phyloP scores from a whole-genome alignment of 768 basidiomycete genomes.

The Coprinellus micaceus region DNA sequence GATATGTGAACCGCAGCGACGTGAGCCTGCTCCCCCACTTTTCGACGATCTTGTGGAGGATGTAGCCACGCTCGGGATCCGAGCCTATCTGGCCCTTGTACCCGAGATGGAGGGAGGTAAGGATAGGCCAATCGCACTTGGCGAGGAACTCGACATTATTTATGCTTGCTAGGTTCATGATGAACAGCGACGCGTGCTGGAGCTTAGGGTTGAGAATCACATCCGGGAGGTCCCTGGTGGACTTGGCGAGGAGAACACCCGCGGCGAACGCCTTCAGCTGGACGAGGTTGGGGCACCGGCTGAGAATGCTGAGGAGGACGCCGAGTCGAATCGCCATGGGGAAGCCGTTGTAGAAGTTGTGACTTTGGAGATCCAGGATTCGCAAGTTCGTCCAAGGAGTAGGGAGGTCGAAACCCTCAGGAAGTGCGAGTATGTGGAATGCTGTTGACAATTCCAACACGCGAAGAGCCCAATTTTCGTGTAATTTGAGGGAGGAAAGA shows the following conservation, averaged over 20 bases:
- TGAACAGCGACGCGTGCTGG: background rate
- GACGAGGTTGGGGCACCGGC: background rate
- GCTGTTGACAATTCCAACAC: background rate
- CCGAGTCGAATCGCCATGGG: background rate
- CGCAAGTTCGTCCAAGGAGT: background rate
- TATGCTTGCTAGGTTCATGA: background rate
- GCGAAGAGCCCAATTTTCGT: background rate
- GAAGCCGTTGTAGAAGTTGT: too few species aligned
- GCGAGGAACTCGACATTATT: background rate
- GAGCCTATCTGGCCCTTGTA: background rate
- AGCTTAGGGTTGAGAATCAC: background rate
- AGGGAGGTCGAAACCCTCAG: background rate
- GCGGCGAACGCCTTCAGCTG: background rate
- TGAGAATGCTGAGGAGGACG: background rate
- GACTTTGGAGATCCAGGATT: background rate
- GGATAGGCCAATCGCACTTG: background rate
- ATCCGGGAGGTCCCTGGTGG: background rate
- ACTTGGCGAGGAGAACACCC: too few species aligned
- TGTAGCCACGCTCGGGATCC: too few species aligned
- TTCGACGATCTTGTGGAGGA: background rate
- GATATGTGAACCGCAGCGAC: background rate
- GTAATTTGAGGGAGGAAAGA: too few species aligned
- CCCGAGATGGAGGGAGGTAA: background rate
- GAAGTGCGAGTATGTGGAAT: background rate
- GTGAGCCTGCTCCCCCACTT: background rate